Base-by-base conservation (phyloP, 305 asterid genomes). In the Fraxinus dipetala region DNA sequence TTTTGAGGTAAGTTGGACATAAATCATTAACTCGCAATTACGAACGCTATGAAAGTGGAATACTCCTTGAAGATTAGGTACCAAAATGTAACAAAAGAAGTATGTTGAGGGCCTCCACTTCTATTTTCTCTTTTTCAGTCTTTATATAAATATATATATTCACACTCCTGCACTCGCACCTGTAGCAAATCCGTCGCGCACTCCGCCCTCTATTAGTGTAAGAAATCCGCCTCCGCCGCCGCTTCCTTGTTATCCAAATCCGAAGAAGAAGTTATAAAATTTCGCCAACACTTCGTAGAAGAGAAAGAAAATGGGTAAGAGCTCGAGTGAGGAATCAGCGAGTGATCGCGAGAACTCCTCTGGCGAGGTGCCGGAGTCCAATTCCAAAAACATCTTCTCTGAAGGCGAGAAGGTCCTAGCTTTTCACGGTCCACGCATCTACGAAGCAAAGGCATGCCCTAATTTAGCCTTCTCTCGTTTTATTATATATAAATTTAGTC, bases 381-480 rank as follows among this genome's bases (percentile, higher is more conserved):
- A 84, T 45, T 87, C 94, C 20, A 87, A 83, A 83, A 80, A 87
- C 74, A 75, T 87, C n/a, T 93, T 90, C 89, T 85, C 92, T 26
- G 89, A 81, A 78, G 97, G 97, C 31, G 97, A 94, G 83, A 78
- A 18, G 54, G 98, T 94, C 82, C 89, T 94, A n/a, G 95, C 92
- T 75, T 90, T 51, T 79, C 93, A 88, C 79, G 87, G 88, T 75
- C 77, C 76, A 63, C 81, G 81, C 67, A 76, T 92, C 28, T 95
- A 93, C 85, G 89, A 84, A 38, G 98, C 98, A 85, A 95, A 92
- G 96, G 98, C 90, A 84, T 38, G 67, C 40, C 75, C 75, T 28
- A 69, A 30, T 69, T 34, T 30, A 28, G 20, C 20, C 18, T 26
- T 67, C 36, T 30, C 2, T 26, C 18, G 1, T 28, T 67, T 14